A percentile compares a stretch with the other conserved stretches of the same genome.
Conservation (phyloP, 2,329 filamentous ascomycete species). For the Alternaria ventricosa region DNA sequence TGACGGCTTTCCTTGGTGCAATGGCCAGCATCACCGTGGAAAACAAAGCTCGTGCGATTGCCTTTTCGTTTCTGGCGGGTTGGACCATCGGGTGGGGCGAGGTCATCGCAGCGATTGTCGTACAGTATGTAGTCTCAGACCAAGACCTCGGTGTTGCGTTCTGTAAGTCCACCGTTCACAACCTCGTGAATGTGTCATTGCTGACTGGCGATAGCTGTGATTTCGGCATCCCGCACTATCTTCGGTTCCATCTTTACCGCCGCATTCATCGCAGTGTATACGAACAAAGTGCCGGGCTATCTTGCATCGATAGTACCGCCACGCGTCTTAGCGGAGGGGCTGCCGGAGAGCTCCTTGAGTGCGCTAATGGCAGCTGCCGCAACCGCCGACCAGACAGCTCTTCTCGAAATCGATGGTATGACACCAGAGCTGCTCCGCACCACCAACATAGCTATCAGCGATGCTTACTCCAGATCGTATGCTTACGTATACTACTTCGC, state of each 20-base stretch:
- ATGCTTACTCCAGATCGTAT: neutral
- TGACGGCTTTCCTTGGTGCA: conserved; percentile 20
- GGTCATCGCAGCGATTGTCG: conserved; percentile 16
- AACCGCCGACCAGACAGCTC: neutral
- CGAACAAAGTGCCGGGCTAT: neutral
- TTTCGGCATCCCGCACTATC: neutral
- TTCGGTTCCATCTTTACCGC: neutral
- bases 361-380: neutral
- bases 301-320: neutral
- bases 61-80: conserved; percentile 18
- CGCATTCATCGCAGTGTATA: neutral
- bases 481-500: neutral
- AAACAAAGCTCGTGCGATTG: conserved; percentile 15
- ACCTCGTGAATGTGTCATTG: neutral
- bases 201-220: neutral
- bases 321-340: neutral
- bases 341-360: neutral
- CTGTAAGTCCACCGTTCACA: neutral
- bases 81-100: conserved; percentile 25
- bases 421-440: neutral
- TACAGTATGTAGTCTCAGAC: neutral
- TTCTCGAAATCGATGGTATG: neutral
- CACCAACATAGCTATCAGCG: neutral
- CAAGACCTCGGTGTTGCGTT: neutral
- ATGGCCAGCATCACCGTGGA: conserved; percentile 25